Percentiles rank a stretch among this genome's conserved stretches.
Evolutionary conservation across 1,284 basidiomycete genomes (phyloP).

Genomic region (Ustilago sp.): DNA sequence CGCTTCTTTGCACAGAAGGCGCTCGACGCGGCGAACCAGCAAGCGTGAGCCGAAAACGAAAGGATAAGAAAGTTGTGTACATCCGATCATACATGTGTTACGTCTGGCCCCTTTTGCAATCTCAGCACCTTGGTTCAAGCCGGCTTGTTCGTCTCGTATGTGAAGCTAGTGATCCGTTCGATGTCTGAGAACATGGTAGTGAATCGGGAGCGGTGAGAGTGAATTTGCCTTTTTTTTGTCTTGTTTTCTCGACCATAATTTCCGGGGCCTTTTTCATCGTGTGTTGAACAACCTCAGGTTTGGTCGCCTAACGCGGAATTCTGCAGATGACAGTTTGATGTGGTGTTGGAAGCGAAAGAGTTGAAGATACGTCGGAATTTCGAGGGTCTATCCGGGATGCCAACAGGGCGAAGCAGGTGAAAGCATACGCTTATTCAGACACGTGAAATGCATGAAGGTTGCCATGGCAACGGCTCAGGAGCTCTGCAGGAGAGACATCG

Average conservation of each 20-base stretch:
- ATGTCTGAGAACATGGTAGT: background rate
- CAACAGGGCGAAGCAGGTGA: too few species aligned
- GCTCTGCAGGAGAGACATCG: too few species aligned
- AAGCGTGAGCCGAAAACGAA: slow-evolving; percentile 10
- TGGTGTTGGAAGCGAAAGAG: too few species aligned
- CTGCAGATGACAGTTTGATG: too few species aligned
- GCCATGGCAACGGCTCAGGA: too few species aligned
- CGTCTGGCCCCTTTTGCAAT: slow-evolving; percentile 19
- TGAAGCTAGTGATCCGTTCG: background rate
- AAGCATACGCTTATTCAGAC: too few species aligned
- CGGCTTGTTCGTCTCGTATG: background rate
- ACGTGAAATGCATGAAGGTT: too few species aligned
- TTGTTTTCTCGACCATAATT: background rate
- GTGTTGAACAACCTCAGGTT: background rate
- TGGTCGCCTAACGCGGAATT: too few species aligned
- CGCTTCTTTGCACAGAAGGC: slow-evolving; percentile 76
- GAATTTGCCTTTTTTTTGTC: background rate
- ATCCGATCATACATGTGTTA: slow-evolving; percentile 19
- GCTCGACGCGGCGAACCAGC: slow-evolving; percentile 53
- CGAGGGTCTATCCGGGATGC: too few species aligned
- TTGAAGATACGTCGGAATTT: too few species aligned
- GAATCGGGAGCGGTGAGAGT: background rate
- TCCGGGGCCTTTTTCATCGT: background rate
- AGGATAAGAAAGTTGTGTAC: slow-evolving; percentile 10
- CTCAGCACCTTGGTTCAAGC: background rate